These are phyloP conservation scores for Crepidotus sp. DNA, from an alignment of 1,284 basidiomycete genomes.

Conservation along the genomic window DNA sequence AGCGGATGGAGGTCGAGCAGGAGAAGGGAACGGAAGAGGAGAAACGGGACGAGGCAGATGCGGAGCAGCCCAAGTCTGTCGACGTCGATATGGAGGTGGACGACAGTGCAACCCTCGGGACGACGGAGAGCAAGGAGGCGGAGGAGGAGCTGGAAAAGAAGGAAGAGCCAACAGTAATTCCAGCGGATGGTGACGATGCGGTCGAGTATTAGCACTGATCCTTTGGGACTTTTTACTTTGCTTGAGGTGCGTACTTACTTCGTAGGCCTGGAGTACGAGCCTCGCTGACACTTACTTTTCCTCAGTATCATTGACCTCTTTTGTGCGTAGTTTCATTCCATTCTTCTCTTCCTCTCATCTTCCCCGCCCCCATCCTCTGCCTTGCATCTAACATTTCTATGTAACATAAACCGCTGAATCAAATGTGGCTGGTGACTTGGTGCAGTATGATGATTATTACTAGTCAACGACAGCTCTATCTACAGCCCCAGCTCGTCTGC, in stretches of 20 bases:
- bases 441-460: slow-evolving; percentile 8
- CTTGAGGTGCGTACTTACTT: slow-evolving; percentile 10
- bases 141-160: slow-evolving; percentile 32
- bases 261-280: not conserved
- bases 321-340: slow-evolving; percentile 16
- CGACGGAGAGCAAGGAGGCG: slow-evolving; percentile 29
- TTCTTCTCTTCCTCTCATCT: slow-evolving; percentile 8
- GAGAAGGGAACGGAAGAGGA: slow-evolving; percentile 12
- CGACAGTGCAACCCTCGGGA: slow-evolving; percentile 26
- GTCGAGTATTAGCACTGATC: slow-evolving; percentile 42
- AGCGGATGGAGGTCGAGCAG: slow-evolving; percentile 22
- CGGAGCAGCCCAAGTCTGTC: slow-evolving; percentile 3
- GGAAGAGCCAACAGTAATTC: slow-evolving; percentile 34
- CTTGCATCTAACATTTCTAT: slow-evolving; percentile 11
- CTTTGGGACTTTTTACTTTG: slow-evolving; percentile 17
- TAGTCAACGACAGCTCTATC: slow-evolving; percentile 20
- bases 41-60: slow-evolving; percentile 24
- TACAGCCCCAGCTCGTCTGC: slow-evolving; percentile 79
- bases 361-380: not conserved
- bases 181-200: slow-evolving; percentile 50
- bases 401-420: slow-evolving; percentile 9
- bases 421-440: slow-evolving; percentile 4
- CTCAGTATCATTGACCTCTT: slow-evolving; percentile 11
- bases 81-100: slow-evolving; percentile 21
- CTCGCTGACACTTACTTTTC: not conserved